A percentile compares a stretch with the other conserved stretches of the same genome.
phyloP scores from a whole-genome alignment of 176 grass and related monocot species.

The Avena insularis region DNA sequence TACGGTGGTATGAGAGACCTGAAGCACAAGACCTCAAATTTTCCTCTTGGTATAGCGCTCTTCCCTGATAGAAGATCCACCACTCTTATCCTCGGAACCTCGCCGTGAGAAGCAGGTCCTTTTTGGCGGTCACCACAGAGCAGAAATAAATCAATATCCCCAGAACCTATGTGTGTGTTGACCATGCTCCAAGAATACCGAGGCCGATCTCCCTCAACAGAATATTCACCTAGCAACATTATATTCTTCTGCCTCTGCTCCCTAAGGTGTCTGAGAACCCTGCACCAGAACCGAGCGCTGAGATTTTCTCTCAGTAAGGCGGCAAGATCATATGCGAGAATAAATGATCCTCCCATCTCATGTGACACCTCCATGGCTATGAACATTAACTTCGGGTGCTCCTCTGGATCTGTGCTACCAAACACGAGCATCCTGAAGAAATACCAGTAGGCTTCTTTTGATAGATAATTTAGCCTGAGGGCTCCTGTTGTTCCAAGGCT shows the following conservation, averaged over 20 bases:
- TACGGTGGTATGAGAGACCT: not conserved
- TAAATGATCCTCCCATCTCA: no score
- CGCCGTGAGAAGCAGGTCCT: not conserved
- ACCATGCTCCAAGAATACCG: not conserved
- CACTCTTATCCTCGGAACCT: not conserved
- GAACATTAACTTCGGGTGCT: no score
- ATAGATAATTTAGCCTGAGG: no score
- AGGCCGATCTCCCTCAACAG: not conserved
- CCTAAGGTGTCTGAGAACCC: not conserved
- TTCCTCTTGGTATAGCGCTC: not conserved
- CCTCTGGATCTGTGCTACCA: no score
- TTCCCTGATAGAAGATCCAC: not conserved
- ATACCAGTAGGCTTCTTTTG: no score
- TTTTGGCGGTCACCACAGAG: not conserved
- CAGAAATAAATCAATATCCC: not conserved
- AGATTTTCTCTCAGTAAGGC: not conserved
- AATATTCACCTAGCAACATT: not conserved
- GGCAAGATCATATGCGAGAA: not conserved
- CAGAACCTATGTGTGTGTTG: not conserved
- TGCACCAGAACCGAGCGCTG: not conserved
- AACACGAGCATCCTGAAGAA: no score
- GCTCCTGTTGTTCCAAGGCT: no score
- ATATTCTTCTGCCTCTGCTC: not conserved
- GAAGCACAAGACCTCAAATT: not conserved
- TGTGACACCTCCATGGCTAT: no score